Evolutionary conservation across 352 stramenopile genomes (phyloP), one percentile per base, ranked within the genome.

Genomic region (Pythium insidiosum): DNA sequence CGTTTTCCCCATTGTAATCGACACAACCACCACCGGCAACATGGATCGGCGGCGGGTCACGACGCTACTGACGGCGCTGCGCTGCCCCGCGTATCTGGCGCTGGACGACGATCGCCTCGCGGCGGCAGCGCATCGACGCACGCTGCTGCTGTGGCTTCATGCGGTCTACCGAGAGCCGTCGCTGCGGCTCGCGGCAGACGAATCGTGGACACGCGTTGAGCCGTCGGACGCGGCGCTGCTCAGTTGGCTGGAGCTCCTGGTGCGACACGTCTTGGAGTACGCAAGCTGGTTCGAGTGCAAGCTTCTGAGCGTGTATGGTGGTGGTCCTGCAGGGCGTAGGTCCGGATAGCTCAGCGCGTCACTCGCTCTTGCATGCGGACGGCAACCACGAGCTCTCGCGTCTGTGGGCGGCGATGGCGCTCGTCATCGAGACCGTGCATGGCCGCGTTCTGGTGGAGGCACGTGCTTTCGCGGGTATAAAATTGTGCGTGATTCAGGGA

Each of bases 381-480:
- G n/a, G n/a, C n/a, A n/a, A n/a, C n/a, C n/a, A n/a, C n/a, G n/a
- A n/a, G n/a, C n/a, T n/a, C n/a, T n/a, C n/a, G n/a, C n/a, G n/a
- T n/a, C n/a, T n/a, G n/a, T n/a, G n/a, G n/a, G n/a, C n/a, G n/a
- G n/a, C n/a, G n/a, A n/a, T n/a, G n/a, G n/a, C n/a, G n/a, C 15
- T 53, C 3, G 29, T 64, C 21, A 42, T 58, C 12, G 64, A 79
- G 34, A 60, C 43, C 22, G 62, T 84, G 39, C 24, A 77, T 54
- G 76, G 73, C 43, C 53, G 73, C 42, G 36, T 74, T 19, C 21
- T 70, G 44, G 33, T 88, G 13, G 54, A 86, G 68, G 55, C 68
- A 52, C 0, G 21, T 47, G 2, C 29, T 37, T 21, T 15, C 22
- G 22, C 9, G 19, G 33, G 33, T 19, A n/a, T 19, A 9, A 38